Evolutionary conservation across 495 filamentous ascomycete species (phyloP).

Genomic region (Extremus antarcticus): DNA sequence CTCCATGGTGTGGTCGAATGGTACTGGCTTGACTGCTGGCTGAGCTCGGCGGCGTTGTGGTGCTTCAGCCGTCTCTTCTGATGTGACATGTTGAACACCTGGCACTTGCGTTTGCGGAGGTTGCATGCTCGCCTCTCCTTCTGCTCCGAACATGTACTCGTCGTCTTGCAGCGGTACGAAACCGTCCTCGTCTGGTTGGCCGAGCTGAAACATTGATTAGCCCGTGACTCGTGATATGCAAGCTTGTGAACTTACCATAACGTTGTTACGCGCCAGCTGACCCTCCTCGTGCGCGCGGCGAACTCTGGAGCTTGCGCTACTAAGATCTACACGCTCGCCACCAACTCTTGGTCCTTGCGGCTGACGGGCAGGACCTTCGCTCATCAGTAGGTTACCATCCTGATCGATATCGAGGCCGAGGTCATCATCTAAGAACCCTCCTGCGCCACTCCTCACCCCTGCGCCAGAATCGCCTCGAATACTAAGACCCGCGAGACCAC

Average conservation of each 20-base stretch:
- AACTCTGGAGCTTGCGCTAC: slow-evolving; percentile 18
- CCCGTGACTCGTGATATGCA: neutral
- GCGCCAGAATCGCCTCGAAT: slow-evolving; percentile 26
- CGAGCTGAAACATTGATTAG: slow-evolving; percentile 1
- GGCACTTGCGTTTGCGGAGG: neutral
- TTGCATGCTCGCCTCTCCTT: neutral
- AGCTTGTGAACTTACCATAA: slow-evolving; percentile 16
- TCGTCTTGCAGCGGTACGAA: slow-evolving; percentile 17
- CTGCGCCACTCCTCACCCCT: slow-evolving; percentile 15
- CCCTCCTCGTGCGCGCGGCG: slow-evolving; percentile 34
- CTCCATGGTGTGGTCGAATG: slow-evolving; percentile 23
- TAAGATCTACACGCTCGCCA: neutral
- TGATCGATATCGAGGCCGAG: slow-evolving; percentile 49
- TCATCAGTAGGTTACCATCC: slow-evolving; percentile 44
- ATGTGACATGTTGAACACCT: slow-evolving; percentile 11
- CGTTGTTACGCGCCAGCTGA: slow-evolving; percentile 12
- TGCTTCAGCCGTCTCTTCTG: slow-evolving; percentile 15
- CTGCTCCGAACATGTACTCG: neutral
- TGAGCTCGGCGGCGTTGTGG: slow-evolving; percentile 11
- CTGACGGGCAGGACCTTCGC: slow-evolving; percentile 5
- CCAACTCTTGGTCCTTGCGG: neutral
- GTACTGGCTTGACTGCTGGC: slow-evolving; percentile 17
- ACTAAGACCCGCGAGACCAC: slow-evolving; percentile 29
- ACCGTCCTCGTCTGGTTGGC: slow-evolving; percentile 12
- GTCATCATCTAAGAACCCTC: slow-evolving; percentile 48